phyloP scores from a whole-genome alignment of 176 grass and related monocot genomes.

The Cenchrus fungigraminus region DNA sequence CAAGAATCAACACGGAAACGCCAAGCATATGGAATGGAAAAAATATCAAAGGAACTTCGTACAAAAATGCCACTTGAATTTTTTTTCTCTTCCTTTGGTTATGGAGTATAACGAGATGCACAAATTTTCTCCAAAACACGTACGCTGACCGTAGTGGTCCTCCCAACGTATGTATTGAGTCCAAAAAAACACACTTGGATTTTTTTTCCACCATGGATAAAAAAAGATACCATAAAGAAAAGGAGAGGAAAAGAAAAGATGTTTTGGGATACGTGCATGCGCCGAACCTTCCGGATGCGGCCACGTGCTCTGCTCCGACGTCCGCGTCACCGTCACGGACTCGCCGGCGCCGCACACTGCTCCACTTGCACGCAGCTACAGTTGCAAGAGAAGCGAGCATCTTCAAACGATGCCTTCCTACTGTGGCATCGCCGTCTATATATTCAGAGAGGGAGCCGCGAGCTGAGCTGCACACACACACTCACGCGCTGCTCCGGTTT shows the following conservation, averaged over 20 bases:
- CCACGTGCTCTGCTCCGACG: not conserved
- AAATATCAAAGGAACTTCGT: not conserved
- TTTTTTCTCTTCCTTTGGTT: no score
- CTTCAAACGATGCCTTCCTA: not conserved
- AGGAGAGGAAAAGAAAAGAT: not conserved
- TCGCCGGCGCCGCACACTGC: constrained; percentile 6
- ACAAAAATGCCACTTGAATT: not conserved
- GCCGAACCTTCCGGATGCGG: constrained; percentile 17
- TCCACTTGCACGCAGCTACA: constrained; percentile 18
- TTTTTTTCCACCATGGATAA: no score
- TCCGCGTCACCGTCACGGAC: not conserved
- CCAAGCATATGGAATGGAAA: not conserved
- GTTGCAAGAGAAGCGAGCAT: not conserved
- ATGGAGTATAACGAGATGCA: no score
- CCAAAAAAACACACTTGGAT: no score
- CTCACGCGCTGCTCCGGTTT: not conserved
- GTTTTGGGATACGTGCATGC: not conserved
- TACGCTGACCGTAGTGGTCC: no score
- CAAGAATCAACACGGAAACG: not conserved
- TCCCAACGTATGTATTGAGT: no score
- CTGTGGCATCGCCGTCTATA: not conserved
- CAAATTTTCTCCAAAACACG: no score
- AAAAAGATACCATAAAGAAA: no score
- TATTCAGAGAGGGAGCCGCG: not conserved
- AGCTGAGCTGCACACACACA: not conserved